Conservation (phyloP, 2,329 filamentous ascomycete species). For the Aspergillus felis region DNA sequence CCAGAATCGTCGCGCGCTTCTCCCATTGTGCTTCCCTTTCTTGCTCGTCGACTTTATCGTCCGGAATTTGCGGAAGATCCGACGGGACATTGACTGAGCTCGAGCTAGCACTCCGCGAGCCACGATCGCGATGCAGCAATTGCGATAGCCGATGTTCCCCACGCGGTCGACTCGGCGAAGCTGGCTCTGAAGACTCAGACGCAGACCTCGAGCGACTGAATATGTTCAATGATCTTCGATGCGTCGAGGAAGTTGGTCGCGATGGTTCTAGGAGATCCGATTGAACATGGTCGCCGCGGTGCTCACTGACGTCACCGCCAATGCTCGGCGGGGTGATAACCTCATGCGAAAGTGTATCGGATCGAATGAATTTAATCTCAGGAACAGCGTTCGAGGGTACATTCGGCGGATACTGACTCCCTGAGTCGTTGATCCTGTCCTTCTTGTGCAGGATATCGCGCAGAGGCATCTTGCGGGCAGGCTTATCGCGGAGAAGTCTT, state of each 20-base stretch:
- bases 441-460: slow-evolving; percentile 62
- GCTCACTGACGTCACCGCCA: slow-evolving; percentile 38
- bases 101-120: slow-evolving; percentile 31
- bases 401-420: slow-evolving; percentile 40
- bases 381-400: slow-evolving; percentile 47
- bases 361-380: slow-evolving; percentile 78
- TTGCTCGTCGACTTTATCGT: slow-evolving; percentile 46
- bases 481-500: not conserved
- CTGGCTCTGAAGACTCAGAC: slow-evolving; percentile 19
- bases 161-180: slow-evolving; percentile 22
- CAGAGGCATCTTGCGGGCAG: slow-evolving; percentile 49
- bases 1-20: slow-evolving; percentile 84
- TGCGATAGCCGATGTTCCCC: slow-evolving; percentile 32
- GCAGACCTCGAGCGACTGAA: slow-evolving; percentile 29
- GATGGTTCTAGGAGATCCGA: slow-evolving; percentile 10
- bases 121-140: slow-evolving; percentile 33
- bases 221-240: slow-evolving; percentile 28
- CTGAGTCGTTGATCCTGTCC: slow-evolving; percentile 45
- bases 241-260: slow-evolving; percentile 29
- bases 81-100: slow-evolving; percentile 67
- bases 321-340: slow-evolving; percentile 66
- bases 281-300: slow-evolving; percentile 1
- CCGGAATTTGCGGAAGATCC: slow-evolving; percentile 70
- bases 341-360: slow-evolving; percentile 77
- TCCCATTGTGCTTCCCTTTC: slow-evolving; percentile 79